Percentiles rank a stretch among this genome's conserved stretches.
Conservation (phyloP, 169 alveolate species). For the Plasmodium relictum region DNA sequence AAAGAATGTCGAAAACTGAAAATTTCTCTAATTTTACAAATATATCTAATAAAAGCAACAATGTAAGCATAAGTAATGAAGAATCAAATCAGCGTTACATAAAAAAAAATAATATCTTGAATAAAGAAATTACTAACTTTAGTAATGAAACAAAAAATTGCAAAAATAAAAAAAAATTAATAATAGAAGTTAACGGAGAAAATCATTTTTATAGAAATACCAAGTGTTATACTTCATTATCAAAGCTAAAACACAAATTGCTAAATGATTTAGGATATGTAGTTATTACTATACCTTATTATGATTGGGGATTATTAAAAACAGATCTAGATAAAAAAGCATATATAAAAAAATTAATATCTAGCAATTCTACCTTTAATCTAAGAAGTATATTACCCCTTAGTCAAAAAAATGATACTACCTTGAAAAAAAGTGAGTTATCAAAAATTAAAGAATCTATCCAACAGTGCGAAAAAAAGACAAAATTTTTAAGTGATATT, state of each 20-base stretch:
- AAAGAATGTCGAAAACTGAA: neutral
- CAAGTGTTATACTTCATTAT: constrained; percentile 87
- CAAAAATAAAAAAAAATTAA: constrained; percentile 31
- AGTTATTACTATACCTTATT: constrained; percentile 85
- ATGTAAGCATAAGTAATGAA: neutral
- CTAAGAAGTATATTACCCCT: constrained; percentile 15
- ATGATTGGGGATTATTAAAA: constrained; percentile 80
- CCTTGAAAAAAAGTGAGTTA: constrained; percentile 1
- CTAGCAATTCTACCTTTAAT: constrained; percentile 1
- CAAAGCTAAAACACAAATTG: constrained; percentile 93
- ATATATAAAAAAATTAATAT: constrained; percentile 47
- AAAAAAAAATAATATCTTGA: neutral
- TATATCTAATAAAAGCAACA: neutral
- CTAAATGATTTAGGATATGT: constrained; percentile 91
- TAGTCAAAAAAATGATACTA: constrained; percentile 14
- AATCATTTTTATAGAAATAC: constrained; percentile 92
- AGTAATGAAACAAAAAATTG: neutral
- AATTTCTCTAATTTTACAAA: neutral
- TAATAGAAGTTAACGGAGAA: constrained; percentile 93
- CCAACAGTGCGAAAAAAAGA: constrained; percentile 8
- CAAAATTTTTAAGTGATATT: constrained; percentile 24
- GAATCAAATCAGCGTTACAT: neutral
- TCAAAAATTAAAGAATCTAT: constrained; percentile 10
- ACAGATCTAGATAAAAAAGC: constrained; percentile 57
- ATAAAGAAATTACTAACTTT: neutral